Conservation (phyloP, 1,284 basidiomycete species). For the Heliocybe sulcata region DNA sequence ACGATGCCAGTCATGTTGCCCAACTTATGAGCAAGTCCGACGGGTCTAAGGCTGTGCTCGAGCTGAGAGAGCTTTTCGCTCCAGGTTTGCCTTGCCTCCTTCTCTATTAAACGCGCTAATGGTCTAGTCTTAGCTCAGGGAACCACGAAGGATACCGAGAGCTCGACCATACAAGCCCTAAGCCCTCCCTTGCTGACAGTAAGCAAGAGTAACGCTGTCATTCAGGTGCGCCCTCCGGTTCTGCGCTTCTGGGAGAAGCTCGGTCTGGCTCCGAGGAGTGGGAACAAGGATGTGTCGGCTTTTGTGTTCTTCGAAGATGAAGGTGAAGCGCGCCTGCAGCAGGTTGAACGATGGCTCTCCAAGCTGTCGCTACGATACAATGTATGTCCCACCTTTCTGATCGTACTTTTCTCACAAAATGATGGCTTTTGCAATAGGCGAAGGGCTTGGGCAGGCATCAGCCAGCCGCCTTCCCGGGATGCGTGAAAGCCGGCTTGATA, state of each 20-base stretch:
- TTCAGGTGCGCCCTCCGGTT: constrained; percentile 59
- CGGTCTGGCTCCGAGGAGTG: constrained; percentile 61
- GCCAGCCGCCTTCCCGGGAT: constrained; percentile 38
- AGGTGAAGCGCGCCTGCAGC: constrained; percentile 32
- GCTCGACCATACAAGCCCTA: constrained; percentile 26
- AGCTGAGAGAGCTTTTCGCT: constrained; percentile 27
- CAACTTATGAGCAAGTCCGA: constrained; percentile 20
- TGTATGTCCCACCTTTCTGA: constrained; percentile 31
- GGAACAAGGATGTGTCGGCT: constrained; percentile 59
- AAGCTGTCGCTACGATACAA: constrained; percentile 45
- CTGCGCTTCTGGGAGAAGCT: constrained; percentile 80
- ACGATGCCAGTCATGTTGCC: constrained; percentile 39
- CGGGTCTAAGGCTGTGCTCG: constrained; percentile 23
- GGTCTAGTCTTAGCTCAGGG: neutral
- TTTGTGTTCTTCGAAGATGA: constrained; percentile 65
- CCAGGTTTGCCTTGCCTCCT: constrained; percentile 21
- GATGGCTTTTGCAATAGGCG: constrained; percentile 28
- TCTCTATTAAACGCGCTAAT: neutral
- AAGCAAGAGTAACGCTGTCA: constrained; percentile 53
- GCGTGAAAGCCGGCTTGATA: constrained; percentile 46
- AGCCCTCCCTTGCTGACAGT: constrained; percentile 53
- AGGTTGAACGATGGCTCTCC: constrained; percentile 52
- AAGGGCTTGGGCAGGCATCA: constrained; percentile 52
- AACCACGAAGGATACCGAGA: neutral
- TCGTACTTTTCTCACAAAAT: constrained; percentile 6